These are phyloP conservation scores for Phaeophleospora eucalypticola DNA, from an alignment of 2,329 filamentous ascomycete species.

Conservation along the genomic window DNA sequence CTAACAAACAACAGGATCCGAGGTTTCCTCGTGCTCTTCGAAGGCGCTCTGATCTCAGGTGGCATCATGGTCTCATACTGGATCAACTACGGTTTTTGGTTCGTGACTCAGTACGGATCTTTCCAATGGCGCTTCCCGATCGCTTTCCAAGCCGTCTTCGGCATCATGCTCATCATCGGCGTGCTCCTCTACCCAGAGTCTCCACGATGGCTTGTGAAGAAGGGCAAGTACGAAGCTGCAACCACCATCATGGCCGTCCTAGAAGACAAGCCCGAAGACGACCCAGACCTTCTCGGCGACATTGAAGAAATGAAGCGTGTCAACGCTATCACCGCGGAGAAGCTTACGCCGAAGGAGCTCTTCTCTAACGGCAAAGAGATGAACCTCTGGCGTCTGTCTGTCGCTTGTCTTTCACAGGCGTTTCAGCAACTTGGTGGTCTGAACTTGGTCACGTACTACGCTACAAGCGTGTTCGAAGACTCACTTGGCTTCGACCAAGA, in stretches of 20 bases:
- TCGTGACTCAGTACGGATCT: constrained; percentile 38
- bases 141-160: constrained; percentile 53
- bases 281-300: constrained; percentile 55
- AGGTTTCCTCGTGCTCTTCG: constrained; percentile 89
- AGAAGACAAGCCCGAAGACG: constrained; percentile 45
- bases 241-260: constrained; percentile 50
- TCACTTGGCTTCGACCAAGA: constrained; percentile 41
- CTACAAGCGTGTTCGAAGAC: constrained; percentile 50
- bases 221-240: constrained; percentile 44
- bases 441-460: constrained; percentile 32
- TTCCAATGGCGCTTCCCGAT: constrained; percentile 53
- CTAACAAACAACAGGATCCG: constrained; percentile 53
- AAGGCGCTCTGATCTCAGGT: constrained; percentile 69
- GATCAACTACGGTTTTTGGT: constrained; percentile 36
- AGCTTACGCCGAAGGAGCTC: constrained; percentile 19
- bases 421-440: constrained; percentile 38
- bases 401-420: constrained; percentile 43
- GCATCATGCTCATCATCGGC: constrained; percentile 47
- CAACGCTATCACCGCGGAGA: constrained; percentile 14
- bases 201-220: constrained; percentile 51
- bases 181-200: constrained; percentile 53
- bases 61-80: constrained; percentile 50
- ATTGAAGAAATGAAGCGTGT: constrained; percentile 31
- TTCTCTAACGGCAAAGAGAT: constrained; percentile 39
- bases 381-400: constrained; percentile 41